Conservation (phyloP, 2,329 filamentous ascomycete species). For the Nemania bipapillata region DNA sequence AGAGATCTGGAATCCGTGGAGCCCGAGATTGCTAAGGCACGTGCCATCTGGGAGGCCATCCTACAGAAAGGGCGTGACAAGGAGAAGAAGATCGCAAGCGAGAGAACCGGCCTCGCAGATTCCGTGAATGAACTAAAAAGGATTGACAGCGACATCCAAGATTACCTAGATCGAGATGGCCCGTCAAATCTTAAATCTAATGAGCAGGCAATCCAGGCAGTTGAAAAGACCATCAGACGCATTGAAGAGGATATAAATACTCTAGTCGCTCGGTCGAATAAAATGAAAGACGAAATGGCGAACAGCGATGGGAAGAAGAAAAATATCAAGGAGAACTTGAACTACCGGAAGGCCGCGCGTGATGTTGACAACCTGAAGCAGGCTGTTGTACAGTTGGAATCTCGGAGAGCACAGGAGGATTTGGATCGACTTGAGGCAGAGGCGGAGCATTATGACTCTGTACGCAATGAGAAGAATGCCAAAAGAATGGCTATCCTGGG, state of each 20-base stretch:
- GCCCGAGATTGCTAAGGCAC: constrained; percentile 79
- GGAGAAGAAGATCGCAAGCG: constrained; percentile 76
- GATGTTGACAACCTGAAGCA: constrained; percentile 72
- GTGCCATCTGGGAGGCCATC: constrained; percentile 80
- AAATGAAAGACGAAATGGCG: constrained; percentile 78
- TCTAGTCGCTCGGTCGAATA: constrained; percentile 77
- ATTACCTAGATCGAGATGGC: constrained; percentile 81
- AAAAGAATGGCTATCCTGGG: constrained; percentile 80
- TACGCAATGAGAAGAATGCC: constrained; percentile 75
- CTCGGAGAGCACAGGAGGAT: constrained; percentile 83
- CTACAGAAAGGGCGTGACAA: constrained; percentile 75
- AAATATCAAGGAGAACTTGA: constrained; percentile 88
- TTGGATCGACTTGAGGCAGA: constrained; percentile 78
- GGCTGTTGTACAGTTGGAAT: constrained; percentile 79
- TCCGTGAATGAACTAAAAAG: constrained; percentile 81
- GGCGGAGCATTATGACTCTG: constrained; percentile 72
- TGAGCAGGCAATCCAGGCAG: constrained; percentile 72
- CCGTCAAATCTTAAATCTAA: constrained; percentile 75
- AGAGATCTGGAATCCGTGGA: constrained; percentile 77
- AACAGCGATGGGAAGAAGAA: constrained; percentile 85
- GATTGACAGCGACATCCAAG: constrained; percentile 79
- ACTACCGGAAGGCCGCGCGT: constrained; percentile 79
- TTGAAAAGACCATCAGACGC: constrained; percentile 73
- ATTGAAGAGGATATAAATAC: constrained; percentile 75
- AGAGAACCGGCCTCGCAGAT: constrained; percentile 75